Percentiles rank a stretch among this genome's conserved stretches.
Conservation (phyloP, 1,284 basidiomycete genomes). For the Mycosarcoma maydis region DNA sequence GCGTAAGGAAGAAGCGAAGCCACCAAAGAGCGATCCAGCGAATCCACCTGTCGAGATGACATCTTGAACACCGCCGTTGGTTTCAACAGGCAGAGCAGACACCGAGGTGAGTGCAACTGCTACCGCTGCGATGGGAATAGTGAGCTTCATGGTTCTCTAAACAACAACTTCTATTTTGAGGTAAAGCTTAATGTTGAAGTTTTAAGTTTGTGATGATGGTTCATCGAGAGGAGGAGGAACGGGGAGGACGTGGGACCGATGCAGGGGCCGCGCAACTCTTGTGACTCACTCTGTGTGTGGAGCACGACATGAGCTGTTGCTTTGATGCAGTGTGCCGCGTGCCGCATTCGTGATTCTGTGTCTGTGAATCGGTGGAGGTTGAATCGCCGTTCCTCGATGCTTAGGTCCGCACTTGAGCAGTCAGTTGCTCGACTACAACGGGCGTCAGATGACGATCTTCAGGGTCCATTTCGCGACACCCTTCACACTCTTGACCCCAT, state of each 20-base stretch:
- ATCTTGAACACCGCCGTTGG: slow-evolving; percentile 2
- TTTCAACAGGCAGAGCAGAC: slow-evolving; percentile 21
- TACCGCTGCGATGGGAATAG: slow-evolving; percentile 18
- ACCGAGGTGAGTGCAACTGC: slow-evolving; percentile 15
- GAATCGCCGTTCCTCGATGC: slow-evolving; percentile 1
- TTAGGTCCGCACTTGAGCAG: slow-evolving; percentile 1
- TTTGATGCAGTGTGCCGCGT: background rate
- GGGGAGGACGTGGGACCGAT: too few relatives aligned
- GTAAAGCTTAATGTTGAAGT: too few relatives aligned
- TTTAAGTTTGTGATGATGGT: too few relatives aligned
- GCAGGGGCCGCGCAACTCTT: slow-evolving; percentile 6
- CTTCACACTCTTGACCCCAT: background rate
- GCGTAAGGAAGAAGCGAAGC: slow-evolving; percentile 14
- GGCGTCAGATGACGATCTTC: slow-evolving; percentile 13
- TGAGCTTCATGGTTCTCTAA: slow-evolving; percentile 42
- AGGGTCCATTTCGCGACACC: background rate
- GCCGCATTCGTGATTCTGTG: slow-evolving; percentile 20
- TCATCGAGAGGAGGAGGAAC: background rate
- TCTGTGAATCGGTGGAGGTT: slow-evolving; percentile 31
- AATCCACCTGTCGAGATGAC: slow-evolving; percentile 18
- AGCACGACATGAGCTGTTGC: background rate
- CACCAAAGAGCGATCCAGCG: slow-evolving; percentile 17
- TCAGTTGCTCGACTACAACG: background rate
- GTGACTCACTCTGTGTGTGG: background rate
- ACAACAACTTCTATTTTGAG: background rate